Evolutionary conservation across 139 green algal species (phyloP), one percentile per base, ranked within the genome.

Genomic region (Tetradesmus lagerheimii): DNA sequence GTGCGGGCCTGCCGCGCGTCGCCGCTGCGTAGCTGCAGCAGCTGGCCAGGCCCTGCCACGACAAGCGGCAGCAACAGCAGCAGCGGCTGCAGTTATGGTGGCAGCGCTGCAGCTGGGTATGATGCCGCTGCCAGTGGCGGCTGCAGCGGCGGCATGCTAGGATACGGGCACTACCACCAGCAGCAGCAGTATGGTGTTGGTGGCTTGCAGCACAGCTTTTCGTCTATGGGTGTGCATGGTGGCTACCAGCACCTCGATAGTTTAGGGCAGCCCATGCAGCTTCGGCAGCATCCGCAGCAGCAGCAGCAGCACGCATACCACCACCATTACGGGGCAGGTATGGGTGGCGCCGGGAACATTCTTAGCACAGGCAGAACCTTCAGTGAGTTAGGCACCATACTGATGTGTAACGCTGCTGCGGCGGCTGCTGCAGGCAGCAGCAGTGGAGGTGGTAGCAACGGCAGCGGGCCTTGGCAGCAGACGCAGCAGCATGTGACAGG

Each of bases 1-100:
- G 94, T 93, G 18, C 91, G 92, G 2, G 78, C 86, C 0, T 95
- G 87, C 76, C 43, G 89, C 6, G 74, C 41, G 11, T 74, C 41
- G 14, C 41, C 71, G n/a, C 25, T 91, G 84, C 62, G 89, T 29
- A 80, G 57, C 84, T 64, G 76, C 75, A 89, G 67, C n/a, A 81
- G 79, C n/a, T 86, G 78, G 78, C 79, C 88, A 27, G 79, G 78
- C 41, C 39, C 57, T 2, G 57, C 74, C 35, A 50, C 66, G 9
- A 64, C 71, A 16, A 66, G 77, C 53, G 15, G 34, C n/a, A 15
- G 16, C 14, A 35, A 9, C 34, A 53, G 35, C 50, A 50, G 81
- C 80, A 89, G 38, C 45, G 43, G 43, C 80, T 66, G n/a, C 43
- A n/a, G 15, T 27, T 29, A 16, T 57, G 16, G 37, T 50, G 53